phyloP scores from a whole-genome alignment of 805 yeast genomes.

The Phaffomyces thermotolerans region DNA sequence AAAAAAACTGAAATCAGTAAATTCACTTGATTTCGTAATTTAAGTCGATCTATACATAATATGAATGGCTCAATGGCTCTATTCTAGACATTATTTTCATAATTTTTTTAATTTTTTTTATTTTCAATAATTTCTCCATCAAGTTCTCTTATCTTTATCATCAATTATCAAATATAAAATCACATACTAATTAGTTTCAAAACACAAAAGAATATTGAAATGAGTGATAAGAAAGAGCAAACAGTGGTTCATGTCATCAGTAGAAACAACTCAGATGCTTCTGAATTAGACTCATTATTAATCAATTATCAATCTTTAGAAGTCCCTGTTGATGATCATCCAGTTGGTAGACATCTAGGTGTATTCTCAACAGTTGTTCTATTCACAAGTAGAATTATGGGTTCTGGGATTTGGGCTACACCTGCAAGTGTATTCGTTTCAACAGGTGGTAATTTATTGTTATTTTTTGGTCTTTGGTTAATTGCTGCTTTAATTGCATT shows the following conservation, averaged over 20 bases:
- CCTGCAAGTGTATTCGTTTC: slow-evolving; percentile 59
- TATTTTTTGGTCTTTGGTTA: slow-evolving; percentile 58
- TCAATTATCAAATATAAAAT: no score
- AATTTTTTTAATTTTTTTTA: no score
- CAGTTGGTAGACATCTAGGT: slow-evolving; percentile 73
- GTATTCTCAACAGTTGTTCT: slow-evolving; percentile 56
- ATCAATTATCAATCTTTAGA: not conserved
- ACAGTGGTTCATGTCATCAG: slow-evolving; percentile 10
- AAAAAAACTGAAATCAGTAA: slow-evolving; percentile 3
- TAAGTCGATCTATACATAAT: no score
- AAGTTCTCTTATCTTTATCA: slow-evolving; percentile 31
- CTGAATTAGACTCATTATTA: slow-evolving; percentile 3
- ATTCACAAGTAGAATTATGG: slow-evolving; percentile 63
- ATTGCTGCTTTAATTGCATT: slow-evolving; percentile 56
- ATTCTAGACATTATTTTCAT: no score
- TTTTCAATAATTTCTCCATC: no score
- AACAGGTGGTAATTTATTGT: slow-evolving; percentile 57
- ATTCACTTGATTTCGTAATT: no score
- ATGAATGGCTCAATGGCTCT: no score
- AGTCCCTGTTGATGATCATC: slow-evolving; percentile 27
- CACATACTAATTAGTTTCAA: no score
- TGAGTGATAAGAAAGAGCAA: slow-evolving; percentile 8
- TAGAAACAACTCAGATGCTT: slow-evolving; percentile 18
- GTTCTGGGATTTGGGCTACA: slow-evolving; percentile 73
- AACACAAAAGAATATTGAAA: not conserved